These are phyloP conservation scores for Fusarium hainanense DNA, from an alignment of 2,329 filamentous ascomycete genomes.

Conservation along the genomic window DNA sequence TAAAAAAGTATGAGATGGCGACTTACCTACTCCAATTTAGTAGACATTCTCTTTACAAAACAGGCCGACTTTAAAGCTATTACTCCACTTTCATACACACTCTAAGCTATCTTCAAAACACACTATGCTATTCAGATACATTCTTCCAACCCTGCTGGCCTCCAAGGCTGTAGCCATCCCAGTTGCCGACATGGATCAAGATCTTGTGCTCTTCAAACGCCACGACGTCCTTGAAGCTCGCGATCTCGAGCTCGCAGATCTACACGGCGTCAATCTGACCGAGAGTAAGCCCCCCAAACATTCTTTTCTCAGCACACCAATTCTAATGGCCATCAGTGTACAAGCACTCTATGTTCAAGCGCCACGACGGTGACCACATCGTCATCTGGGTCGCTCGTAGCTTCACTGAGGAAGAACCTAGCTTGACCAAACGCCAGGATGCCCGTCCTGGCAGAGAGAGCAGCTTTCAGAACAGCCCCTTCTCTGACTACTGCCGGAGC, in stretches of 20 bases:
- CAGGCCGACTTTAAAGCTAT: accelerated
- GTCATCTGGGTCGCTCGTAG: neutral
- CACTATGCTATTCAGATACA: neutral
- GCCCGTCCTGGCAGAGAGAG: neutral
- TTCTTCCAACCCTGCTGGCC: neutral
- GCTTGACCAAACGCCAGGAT: neutral
- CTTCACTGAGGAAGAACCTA: neutral
- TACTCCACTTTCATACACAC: neutral
- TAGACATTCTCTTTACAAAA: neutral
- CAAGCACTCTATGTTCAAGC: neutral
- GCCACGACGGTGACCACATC: neutral
- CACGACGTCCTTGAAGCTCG: neutral
- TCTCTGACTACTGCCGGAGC: neutral
- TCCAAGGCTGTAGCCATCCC: neutral
- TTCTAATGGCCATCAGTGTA: neutral
- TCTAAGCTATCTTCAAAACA: neutral
- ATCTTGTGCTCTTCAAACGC: neutral
- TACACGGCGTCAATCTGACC: neutral
- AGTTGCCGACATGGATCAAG: neutral
- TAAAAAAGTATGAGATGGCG: no score
- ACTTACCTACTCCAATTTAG: no score
- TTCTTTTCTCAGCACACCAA: no score
- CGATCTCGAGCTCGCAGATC: neutral
- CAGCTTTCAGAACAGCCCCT: no score
- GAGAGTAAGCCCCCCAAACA: neutral